These are phyloP conservation scores for Fusarium succisae DNA, from an alignment of 2,329 filamentous ascomycete genomes.

Conservation along the genomic window DNA sequence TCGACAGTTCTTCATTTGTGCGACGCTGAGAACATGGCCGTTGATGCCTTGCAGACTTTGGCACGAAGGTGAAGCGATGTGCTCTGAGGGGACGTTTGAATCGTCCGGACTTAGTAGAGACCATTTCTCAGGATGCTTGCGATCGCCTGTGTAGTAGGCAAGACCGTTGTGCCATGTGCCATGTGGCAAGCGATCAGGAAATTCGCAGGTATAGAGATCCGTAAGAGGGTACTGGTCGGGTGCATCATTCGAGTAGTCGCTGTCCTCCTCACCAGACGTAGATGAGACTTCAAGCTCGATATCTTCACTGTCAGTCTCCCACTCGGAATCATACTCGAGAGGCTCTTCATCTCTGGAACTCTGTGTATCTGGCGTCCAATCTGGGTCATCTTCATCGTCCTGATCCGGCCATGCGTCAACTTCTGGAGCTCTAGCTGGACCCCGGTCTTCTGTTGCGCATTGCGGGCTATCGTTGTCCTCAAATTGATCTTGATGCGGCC, in stretches of 20 bases:
- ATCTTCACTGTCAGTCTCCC: neutral
- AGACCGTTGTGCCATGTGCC: neutral
- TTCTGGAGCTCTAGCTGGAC: neutral
- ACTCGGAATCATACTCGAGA: neutral
- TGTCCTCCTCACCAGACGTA: rapidly evolving
- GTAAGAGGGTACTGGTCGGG: neutral
- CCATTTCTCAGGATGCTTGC: neutral
- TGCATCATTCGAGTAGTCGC: rapidly evolving
- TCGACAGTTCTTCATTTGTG: constrained; percentile 10
- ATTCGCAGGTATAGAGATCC: neutral
- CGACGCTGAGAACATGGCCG: neutral
- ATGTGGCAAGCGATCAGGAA: neutral
- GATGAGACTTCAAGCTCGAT: rapidly evolving
- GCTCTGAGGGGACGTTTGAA: neutral
- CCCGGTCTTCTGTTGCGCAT: neutral
- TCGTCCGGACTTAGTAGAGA: rapidly evolving
- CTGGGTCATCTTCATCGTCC: neutral
- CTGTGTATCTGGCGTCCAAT: neutral
- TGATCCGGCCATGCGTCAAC: neutral
- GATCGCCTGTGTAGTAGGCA: neutral
- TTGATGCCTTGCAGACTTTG: neutral
- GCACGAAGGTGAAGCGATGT: constrained; percentile 3
- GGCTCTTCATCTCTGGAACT: neutral
- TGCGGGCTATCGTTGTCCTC: neutral
- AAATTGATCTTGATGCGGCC: neutral